Percentiles rank a stretch among this genome's conserved stretches.
These are phyloP conservation scores for Rhizophlyctis rosea DNA, from an alignment of 192 early-diverging fungal species.

Conservation along the genomic window DNA sequence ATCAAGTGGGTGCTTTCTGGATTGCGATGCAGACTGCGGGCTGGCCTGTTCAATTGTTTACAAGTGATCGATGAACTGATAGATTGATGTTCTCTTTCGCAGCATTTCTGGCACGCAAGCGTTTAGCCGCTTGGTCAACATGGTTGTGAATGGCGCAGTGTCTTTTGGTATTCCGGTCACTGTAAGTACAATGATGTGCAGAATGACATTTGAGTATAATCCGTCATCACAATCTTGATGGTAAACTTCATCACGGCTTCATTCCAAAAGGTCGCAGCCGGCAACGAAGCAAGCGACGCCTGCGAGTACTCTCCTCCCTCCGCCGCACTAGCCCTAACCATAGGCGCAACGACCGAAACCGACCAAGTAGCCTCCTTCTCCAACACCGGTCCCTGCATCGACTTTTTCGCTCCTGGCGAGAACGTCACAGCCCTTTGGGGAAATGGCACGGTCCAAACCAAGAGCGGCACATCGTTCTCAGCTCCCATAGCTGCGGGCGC, in stretches of 20 bases:
- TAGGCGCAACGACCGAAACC: conserved; percentile 26
- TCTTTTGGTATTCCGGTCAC: background rate
- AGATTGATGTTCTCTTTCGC: background rate
- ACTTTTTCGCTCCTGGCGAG: conserved; percentile 60
- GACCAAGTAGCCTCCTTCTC: conserved; percentile 43
- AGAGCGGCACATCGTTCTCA: conserved; percentile 60
- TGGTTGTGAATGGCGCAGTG: conserved; percentile 30
- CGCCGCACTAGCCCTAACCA: conserved; percentile 22
- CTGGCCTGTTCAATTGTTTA: no score
- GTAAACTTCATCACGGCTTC: no score
- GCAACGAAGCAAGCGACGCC: conserved; percentile 45
- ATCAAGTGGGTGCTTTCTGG: background rate
- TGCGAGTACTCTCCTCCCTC: conserved; percentile 54
- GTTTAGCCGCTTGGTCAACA: conserved; percentile 63
- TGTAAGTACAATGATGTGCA: no score
- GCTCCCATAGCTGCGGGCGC: conserved; percentile 55
- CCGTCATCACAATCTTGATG: no score
- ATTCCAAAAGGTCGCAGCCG: conserved; percentile 36
- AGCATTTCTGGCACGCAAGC: conserved; percentile 77
- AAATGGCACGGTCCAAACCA: conserved; percentile 3
- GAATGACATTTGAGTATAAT: no score
- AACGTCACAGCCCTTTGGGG: conserved; percentile 27
- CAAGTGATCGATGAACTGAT: no score
- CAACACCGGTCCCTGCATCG: conserved; percentile 55
- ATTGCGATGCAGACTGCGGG: background rate